phyloP scores from a whole-genome alignment of 2,329 filamentous ascomycete species.

The Penicillium sp. region DNA sequence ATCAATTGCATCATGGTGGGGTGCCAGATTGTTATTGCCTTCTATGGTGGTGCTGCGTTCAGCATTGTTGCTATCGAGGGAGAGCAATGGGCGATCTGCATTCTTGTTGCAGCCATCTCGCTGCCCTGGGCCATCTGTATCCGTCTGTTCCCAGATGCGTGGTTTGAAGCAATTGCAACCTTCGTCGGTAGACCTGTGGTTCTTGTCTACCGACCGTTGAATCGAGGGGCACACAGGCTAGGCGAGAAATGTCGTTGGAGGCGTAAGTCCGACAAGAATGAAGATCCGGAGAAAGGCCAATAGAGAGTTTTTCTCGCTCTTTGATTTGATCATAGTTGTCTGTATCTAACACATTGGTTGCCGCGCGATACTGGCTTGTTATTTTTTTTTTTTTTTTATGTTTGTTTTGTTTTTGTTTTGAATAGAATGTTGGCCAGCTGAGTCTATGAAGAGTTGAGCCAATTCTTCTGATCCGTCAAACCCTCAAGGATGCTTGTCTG shows the following conservation, averaged over 20 bases:
- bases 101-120: conserved; percentile 78
- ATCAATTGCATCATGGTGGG: conserved; percentile 86
- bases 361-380: no score
- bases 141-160: conserved; percentile 74
- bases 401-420: no score
- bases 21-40: conserved; percentile 85
- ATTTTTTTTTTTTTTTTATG: no score
- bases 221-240: conserved; percentile 6
- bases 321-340: no score
- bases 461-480: no score
- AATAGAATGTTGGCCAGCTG: no score
- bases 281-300: neutral
- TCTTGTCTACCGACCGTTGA: conserved; percentile 11
- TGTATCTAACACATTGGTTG: no score
- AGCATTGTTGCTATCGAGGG: conserved; percentile 70
- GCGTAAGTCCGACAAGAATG: neutral
- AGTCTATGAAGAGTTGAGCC: no score
- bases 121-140: conserved; percentile 80
- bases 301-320: no score
- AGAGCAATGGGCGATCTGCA: conserved; percentile 80
- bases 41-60: conserved; percentile 79
- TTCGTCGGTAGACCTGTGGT: conserved; percentile 18
- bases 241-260: neutral
- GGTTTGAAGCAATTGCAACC: conserved; percentile 16
- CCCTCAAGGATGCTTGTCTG: no score